Evolutionary conservation across 2,329 filamentous ascomycete genomes (phyloP).

Genomic region (Cladosporium sp.): DNA sequence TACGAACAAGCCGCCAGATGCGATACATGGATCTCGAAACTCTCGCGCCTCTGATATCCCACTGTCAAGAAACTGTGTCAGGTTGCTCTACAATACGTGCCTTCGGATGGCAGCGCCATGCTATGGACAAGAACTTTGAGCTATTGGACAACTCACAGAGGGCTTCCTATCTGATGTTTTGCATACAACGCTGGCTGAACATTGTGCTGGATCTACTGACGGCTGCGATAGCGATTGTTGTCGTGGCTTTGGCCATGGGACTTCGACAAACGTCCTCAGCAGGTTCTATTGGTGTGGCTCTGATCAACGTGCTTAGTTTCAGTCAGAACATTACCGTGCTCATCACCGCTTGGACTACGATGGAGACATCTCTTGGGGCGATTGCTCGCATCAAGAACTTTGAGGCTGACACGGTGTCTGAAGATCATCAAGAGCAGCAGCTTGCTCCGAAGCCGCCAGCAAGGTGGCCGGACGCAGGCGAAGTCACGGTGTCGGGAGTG

Average conservation of each 20-base stretch:
- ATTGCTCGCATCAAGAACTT: conserved; percentile 57
- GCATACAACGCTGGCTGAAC: conserved; percentile 47
- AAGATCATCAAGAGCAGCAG: conserved; percentile 13
- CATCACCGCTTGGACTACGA: conserved; percentile 55
- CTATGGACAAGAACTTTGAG: conserved; percentile 39
- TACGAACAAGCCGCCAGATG: conserved; percentile 50
- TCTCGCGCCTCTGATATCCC: conserved; percentile 51
- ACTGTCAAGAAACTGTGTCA: conserved; percentile 53
- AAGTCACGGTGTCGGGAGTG: background rate
- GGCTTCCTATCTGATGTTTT: conserved; percentile 47
- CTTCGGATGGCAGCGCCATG: conserved; percentile 47
- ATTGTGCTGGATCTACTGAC: conserved; percentile 41
- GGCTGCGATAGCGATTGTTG: conserved; percentile 35
- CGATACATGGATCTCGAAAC: conserved; percentile 57
- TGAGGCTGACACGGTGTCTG: conserved; percentile 3
- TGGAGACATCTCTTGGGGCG: conserved; percentile 60
- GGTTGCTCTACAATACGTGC: conserved; percentile 54
- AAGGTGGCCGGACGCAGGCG: background rate
- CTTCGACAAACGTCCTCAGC: conserved; percentile 43
- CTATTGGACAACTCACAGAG: conserved; percentile 32
- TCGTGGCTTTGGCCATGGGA: conserved; percentile 36
- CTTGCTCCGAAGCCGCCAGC: background rate
- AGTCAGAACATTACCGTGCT: conserved; percentile 53
- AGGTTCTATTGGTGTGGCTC: conserved; percentile 54
- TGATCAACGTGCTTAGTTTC: conserved; percentile 57